phyloP scores from a whole-genome alignment of 2,329 filamentous ascomycete genomes.

The Periglandula ipomoeae region DNA sequence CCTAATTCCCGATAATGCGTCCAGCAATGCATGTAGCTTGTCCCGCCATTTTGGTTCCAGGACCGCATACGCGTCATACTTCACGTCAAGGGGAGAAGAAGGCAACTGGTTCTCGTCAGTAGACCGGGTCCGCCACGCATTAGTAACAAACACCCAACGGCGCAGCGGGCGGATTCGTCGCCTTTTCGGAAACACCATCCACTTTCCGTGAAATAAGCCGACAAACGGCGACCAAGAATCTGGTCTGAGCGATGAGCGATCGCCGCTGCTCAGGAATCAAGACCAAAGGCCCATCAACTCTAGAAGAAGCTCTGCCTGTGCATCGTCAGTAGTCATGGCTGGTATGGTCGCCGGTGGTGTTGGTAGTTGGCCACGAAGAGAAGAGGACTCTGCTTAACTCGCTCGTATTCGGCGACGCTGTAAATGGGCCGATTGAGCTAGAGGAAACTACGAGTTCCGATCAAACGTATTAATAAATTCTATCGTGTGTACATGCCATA shows the following conservation, averaged over 20 bases:
- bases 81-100: too few species aligned
- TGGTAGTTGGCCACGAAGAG: background rate
- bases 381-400: too few species aligned
- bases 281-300: background rate
- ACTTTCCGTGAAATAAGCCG: background rate
- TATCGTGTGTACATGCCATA: too few species aligned
- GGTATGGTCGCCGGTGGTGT: constrained; percentile 1
- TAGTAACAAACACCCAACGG: background rate
- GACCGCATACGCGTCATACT: background rate
- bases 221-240: background rate
- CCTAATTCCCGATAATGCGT: constrained; percentile 56
- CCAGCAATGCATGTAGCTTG: background rate
- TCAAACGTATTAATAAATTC: too few species aligned
- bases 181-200: background rate
- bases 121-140: background rate
- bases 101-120: background rate
- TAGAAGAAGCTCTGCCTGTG: background rate
- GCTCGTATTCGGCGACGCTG: too few species aligned
- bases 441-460: too few species aligned
- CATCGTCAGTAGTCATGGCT: constrained; percentile 1
- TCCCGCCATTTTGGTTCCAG: background rate
- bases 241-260: background rate
- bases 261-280: background rate
- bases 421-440: too few species aligned
- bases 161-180: background rate